Percentiles rank a stretch among this genome's conserved stretches.
Evolutionary conservation across 495 filamentous ascomycete species (phyloP).

Genomic region (Neurospora sp.): DNA sequence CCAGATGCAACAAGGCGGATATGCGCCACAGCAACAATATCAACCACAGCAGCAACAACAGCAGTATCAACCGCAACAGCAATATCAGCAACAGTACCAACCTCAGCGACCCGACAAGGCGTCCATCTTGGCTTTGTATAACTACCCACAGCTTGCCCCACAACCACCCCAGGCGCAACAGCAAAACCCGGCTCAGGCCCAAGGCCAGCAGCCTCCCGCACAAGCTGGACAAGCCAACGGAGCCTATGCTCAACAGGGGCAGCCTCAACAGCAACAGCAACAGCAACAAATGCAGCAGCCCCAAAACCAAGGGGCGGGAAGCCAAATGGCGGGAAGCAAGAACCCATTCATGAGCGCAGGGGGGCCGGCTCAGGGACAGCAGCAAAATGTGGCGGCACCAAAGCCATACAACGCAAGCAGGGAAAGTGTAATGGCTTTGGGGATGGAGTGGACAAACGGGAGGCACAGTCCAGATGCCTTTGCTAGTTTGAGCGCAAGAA

Average conservation of each 20-base stretch:
- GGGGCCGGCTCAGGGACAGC: conserved; percentile 3
- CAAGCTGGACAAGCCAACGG: conserved; percentile 10
- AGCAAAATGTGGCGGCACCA: conserved; percentile 5
- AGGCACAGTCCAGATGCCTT: conserved; percentile 95
- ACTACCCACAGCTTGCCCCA: conserved; percentile 62
- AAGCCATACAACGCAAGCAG: conserved; percentile 60
- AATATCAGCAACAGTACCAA: conserved; percentile 19
- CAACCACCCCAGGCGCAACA: conserved; percentile 11
- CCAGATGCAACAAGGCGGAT: neutral
- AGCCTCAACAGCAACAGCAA: conserved; percentile 10
- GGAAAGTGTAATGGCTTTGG: conserved; percentile 74
- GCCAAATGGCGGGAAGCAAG: conserved; percentile 24
- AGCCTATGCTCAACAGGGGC: conserved; percentile 12
- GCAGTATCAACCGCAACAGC: conserved; percentile 19
- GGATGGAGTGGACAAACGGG: conserved; percentile 59
- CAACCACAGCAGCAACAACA: conserved; percentile 19
- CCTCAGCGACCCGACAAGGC: conserved; percentile 55
- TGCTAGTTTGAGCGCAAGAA: conserved; percentile 72
- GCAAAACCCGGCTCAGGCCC: neutral
- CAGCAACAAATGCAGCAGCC: conserved; percentile 12
- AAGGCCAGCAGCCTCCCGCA: conserved; percentile 9
- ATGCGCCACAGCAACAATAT: neutral
- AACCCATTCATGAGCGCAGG: conserved; percentile 36
- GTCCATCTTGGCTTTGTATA: conserved; percentile 81
- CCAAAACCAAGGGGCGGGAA: conserved; percentile 13